Conservation (phyloP, 441 rosid species). For the Pelargonium fulgidum region DNA sequence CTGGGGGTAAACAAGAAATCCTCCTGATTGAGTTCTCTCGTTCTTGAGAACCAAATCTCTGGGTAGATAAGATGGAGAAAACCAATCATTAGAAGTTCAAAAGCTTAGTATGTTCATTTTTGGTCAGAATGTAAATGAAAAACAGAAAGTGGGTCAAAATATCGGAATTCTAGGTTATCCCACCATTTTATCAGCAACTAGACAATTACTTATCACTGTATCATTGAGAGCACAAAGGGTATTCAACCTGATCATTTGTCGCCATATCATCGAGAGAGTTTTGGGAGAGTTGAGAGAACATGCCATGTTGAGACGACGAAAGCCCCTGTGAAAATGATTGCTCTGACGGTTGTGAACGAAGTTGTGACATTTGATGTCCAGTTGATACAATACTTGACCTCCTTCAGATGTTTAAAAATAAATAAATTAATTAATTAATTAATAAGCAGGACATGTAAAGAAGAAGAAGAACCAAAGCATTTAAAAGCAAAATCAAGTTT, state of each 20-base stretch:
- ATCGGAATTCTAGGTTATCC: background rate
- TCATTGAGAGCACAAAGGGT: conserved; percentile 7
- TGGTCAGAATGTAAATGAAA: background rate
- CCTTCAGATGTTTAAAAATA: conserved; percentile 32
- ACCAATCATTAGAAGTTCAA: conserved; percentile 10
- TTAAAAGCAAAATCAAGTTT: background rate
- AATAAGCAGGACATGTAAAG: background rate
- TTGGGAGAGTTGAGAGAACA: conserved; percentile 79
- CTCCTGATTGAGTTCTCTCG: conserved; percentile 47
- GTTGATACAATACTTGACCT: conserved; percentile 38
- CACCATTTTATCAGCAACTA: background rate
- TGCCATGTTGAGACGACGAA: conserved; percentile 67
- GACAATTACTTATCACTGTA: background rate
- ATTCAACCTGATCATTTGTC: conserved; percentile 55
- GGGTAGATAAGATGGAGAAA: conserved; percentile 21
- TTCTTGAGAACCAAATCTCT: conserved; percentile 78
- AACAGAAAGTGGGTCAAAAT: background rate
- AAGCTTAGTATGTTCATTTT: background rate
- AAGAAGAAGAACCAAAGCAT: background rate
- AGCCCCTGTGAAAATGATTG: conserved; percentile 82
- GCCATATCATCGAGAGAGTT: conserved; percentile 51
- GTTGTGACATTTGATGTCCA: conserved; percentile 57
- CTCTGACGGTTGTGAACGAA: conserved; percentile 61
- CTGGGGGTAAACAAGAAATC: conserved; percentile 41
- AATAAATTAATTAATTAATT: no score